Evolutionary conservation across 345 rosid genomes (phyloP).

Genomic region (Dimocarpus longan): DNA sequence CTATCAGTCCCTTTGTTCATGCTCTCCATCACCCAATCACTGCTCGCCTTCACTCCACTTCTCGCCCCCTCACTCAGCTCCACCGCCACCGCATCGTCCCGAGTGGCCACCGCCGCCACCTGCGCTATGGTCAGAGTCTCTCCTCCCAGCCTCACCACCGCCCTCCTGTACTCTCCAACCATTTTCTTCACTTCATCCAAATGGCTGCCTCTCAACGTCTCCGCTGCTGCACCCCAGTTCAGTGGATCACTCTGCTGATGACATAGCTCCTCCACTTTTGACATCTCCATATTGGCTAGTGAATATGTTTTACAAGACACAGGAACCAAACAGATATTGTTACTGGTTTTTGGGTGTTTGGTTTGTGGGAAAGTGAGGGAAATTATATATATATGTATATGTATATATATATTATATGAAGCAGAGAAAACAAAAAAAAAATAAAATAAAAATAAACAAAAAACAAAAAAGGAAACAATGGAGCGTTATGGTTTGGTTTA

Average conservation of each 20-base stretch:
- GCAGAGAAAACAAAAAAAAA: neutral
- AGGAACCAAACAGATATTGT: no score
- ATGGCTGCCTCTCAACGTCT: slow-evolving; percentile 51
- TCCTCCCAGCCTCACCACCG: slow-evolving; percentile 35
- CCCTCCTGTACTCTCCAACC: slow-evolving; percentile 42
- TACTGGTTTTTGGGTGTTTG: no score
- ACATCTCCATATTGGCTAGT: neutral
- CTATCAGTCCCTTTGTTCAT: slow-evolving; percentile 35
- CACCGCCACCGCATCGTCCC: slow-evolving; percentile 20
- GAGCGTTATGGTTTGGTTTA: neutral
- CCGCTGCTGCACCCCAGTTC: slow-evolving; percentile 41
- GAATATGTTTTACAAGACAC: neutral
- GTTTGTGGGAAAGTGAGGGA: no score
- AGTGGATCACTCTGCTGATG: slow-evolving; percentile 34
- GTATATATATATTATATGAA: neutral
- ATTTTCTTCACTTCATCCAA: slow-evolving; percentile 47
- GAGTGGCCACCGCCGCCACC: slow-evolving; percentile 41
- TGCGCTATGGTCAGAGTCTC: slow-evolving; percentile 47
- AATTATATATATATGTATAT: no score
- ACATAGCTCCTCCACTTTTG: slow-evolving; percentile 5
- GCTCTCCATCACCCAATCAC: slow-evolving; percentile 45
- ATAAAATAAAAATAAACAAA: neutral
- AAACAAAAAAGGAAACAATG: neutral
- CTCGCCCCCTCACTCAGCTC: slow-evolving; percentile 33
- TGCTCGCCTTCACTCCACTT: slow-evolving; percentile 39